Conservation (phyloP, 345 rosid species). For the Diplotaxis tenuifolia region DNA sequence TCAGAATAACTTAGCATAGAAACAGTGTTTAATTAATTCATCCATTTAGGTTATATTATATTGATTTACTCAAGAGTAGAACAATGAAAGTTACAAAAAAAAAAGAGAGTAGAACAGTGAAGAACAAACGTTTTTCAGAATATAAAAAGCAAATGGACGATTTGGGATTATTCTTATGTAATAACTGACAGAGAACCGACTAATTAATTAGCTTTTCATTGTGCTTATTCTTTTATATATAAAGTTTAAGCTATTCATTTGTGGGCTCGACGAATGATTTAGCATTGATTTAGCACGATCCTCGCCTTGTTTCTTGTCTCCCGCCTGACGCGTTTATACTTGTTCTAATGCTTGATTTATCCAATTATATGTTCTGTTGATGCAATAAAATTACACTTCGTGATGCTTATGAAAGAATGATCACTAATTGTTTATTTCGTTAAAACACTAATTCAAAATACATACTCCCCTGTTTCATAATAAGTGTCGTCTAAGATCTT, state of each 20-base stretch:
- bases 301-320: slow-evolving; percentile 30
- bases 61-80: slow-evolving; percentile 25
- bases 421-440: neutral
- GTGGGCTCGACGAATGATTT: slow-evolving; percentile 22
- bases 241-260: neutral
- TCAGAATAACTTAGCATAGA: neutral
- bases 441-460: neutral
- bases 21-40: neutral
- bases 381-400: neutral
- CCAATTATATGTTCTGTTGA: neutral
- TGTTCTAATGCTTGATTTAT: neutral
- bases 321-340: slow-evolving; percentile 7
- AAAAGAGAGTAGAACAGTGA: slow-evolving; percentile 34
- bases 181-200: slow-evolving; percentile 34
- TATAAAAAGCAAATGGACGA: slow-evolving; percentile 29
- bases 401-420: neutral
- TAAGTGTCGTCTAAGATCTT: no score
- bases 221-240: neutral
- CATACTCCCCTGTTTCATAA: no score
- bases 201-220: neutral
- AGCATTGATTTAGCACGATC: slow-evolving; percentile 31
- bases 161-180: slow-evolving; percentile 26
- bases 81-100: no score
- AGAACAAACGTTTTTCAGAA: slow-evolving; percentile 18
- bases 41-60: neutral